Conservation (phyloP, 306 rosid species). For the Sindora glabra region DNA sequence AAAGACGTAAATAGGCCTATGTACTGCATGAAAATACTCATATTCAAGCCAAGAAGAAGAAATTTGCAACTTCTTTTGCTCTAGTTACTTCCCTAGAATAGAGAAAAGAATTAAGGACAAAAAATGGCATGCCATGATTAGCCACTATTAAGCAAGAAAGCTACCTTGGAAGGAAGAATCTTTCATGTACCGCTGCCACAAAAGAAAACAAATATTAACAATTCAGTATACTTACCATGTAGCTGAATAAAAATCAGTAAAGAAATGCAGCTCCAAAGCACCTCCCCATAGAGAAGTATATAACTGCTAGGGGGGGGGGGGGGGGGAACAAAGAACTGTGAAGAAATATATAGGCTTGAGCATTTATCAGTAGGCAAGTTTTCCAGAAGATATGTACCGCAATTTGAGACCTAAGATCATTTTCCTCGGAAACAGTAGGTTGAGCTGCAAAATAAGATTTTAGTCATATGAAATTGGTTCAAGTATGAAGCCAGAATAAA, state of each 20-base stretch:
- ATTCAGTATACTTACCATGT: background rate
- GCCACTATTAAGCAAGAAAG: conserved; percentile 1
- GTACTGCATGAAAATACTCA: background rate
- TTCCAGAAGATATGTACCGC: conserved; percentile 37
- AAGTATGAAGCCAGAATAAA: conserved; percentile 8
- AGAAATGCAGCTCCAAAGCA: conserved; percentile 7
- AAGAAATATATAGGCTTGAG: too few relatives aligned
- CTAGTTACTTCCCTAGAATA: background rate
- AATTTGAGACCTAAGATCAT: conserved; percentile 57
- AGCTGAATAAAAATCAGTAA: conserved; percentile 1
- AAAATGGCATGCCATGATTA: background rate
- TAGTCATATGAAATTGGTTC: conserved; percentile 17
- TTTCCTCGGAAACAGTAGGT: conserved; percentile 30
- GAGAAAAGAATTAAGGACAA: background rate
- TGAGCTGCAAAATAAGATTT: conserved; percentile 37
- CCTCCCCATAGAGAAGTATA: too few relatives aligned
- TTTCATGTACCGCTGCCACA: conserved; percentile 76
- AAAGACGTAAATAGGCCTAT: background rate
- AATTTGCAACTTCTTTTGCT: background rate
- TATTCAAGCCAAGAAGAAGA: conserved; percentile 4
- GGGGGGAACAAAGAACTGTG: too few relatives aligned
- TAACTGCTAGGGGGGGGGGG: too few relatives aligned
- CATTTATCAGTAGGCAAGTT: background rate
- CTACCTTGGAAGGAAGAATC: conserved; percentile 90
- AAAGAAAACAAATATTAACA: conserved; percentile 15